Evolutionary conservation across 2,329 filamentous ascomycete genomes (phyloP).

Genomic region (Zalaria obscura): DNA sequence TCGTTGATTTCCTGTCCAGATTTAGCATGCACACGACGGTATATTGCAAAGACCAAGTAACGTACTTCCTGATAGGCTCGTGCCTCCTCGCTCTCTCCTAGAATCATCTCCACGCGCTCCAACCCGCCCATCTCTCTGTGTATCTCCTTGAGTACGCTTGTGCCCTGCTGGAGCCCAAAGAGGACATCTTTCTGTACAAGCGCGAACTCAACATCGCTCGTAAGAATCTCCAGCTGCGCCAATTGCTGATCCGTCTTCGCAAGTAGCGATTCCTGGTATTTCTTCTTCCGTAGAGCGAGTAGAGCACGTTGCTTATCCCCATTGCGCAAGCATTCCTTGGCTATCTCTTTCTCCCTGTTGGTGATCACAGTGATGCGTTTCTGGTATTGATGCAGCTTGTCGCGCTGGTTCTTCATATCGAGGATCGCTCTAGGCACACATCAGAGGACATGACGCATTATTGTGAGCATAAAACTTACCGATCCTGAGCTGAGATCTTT

Average conservation of each 20-base stretch:
- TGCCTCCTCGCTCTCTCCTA: constrained; percentile 84
- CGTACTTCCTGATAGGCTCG: constrained; percentile 76
- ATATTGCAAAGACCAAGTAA: constrained; percentile 1
- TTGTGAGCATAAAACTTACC: constrained; percentile 38
- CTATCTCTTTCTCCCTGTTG: constrained; percentile 73
- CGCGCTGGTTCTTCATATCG: constrained; percentile 93
- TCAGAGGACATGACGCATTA: constrained; percentile 4
- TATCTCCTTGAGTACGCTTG: constrained; percentile 76
- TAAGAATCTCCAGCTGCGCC: constrained; percentile 83
- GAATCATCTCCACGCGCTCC: constrained; percentile 84
- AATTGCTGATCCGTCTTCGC: constrained; percentile 84
- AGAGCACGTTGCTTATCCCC: constrained; percentile 73
- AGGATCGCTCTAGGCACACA: constrained; percentile 63
- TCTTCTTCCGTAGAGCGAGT: constrained; percentile 81
- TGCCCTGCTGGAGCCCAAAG: constrained; percentile 85
- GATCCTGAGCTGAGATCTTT: constrained; percentile 69
- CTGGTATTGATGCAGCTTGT: constrained; percentile 94
- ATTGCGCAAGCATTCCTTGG: constrained; percentile 64
- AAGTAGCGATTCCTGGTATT: constrained; percentile 86
- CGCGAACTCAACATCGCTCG: constrained; percentile 83
- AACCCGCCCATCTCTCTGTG: constrained; percentile 92
- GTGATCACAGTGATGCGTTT: constrained; percentile 77
- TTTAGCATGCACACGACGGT: constrained; percentile 1
- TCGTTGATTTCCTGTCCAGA: constrained; percentile 68
- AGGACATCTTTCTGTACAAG: constrained; percentile 93